Conservation (phyloP, 441 rosid species). For the Pelargonium hybrid region DNA sequence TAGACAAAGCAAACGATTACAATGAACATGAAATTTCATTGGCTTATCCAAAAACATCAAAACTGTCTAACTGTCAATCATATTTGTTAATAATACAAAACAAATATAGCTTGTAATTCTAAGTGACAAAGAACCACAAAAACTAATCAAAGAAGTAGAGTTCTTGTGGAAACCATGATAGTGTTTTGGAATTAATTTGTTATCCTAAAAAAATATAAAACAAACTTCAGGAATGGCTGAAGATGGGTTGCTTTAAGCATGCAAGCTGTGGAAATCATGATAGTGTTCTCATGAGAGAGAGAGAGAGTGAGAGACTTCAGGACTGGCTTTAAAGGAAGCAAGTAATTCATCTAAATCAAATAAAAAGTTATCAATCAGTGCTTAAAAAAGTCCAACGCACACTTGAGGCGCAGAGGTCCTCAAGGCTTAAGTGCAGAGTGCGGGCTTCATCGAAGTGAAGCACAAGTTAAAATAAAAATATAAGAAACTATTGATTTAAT, state of each 20-base stretch:
- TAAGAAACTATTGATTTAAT: no score
- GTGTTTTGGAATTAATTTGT: background rate
- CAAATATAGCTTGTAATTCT: background rate
- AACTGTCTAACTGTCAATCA: background rate
- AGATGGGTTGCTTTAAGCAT: background rate
- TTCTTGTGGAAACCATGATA: background rate
- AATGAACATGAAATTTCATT: background rate
- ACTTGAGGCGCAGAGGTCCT: no score
- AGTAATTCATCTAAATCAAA: background rate
- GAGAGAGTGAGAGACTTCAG: no score
- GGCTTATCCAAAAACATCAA: background rate
- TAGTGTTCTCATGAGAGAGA: no score
- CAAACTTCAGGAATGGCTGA: background rate
- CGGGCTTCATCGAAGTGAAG: no score
- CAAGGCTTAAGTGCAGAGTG: no score
- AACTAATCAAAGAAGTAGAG: background rate
- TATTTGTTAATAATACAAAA: background rate
- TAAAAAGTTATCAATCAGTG: no score
- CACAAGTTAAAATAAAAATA: no score
- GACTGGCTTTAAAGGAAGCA: no score
- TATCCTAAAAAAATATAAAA: background rate
- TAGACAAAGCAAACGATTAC: background rate
- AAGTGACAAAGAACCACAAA: slow-evolving; percentile 5
- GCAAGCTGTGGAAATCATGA: no score
- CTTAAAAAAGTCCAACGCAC: no score